Base-by-base conservation (phyloP, 2,329 filamentous ascomycete species). In the Keithomyces neogunnii region DNA sequence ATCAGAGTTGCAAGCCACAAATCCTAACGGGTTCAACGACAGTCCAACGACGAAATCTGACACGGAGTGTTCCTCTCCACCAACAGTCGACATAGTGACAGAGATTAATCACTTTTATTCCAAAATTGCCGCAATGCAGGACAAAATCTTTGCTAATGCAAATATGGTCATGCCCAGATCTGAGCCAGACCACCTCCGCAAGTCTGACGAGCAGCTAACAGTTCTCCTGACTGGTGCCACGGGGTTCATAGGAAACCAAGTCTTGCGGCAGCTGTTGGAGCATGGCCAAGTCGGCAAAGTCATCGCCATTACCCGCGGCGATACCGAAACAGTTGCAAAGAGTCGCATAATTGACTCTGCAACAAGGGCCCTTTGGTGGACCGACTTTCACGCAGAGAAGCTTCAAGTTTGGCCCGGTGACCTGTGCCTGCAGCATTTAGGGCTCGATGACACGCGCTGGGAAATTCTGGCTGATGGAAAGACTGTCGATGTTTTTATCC, bases 261-360 rank as follows among this genome's bases (percentile, higher is more conserved):
- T 55, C 2, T 40, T 55, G 32, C 53, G 53, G 11, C 53, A 53
- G 8, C 47, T 51, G n/a, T 49, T 55, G 5, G 51, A 53, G 31
- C 33, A 53, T 6, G 9, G 7, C 5, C 29, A 31, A 4, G 45
- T 53, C 32, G 4, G 39, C 31, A 45, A 28, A 1, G 53, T 55
- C 5, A 51, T 53, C 5, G 46, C 51, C 7, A 7, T 55, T 10
- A 47, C 53, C 13, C 49, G 53, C 7, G 53, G 43, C 1, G n/a
- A 43, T 9, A 30, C 31, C 11, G 48, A 38, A 26, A 3, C 29
- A 2, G 33, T 13, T 19, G 53, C 47, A 9, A 53, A 40, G 45
- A 45, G 11, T 2, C 53, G 53, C 4, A 45, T 39, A 6, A 39
- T 51, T n/a, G 51, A 49, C 19, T 47, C 53, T 5, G 53, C 51